These are phyloP conservation scores for Ceriops tagal DNA, from an alignment of 345 rosid species.

Conservation along the genomic window DNA sequence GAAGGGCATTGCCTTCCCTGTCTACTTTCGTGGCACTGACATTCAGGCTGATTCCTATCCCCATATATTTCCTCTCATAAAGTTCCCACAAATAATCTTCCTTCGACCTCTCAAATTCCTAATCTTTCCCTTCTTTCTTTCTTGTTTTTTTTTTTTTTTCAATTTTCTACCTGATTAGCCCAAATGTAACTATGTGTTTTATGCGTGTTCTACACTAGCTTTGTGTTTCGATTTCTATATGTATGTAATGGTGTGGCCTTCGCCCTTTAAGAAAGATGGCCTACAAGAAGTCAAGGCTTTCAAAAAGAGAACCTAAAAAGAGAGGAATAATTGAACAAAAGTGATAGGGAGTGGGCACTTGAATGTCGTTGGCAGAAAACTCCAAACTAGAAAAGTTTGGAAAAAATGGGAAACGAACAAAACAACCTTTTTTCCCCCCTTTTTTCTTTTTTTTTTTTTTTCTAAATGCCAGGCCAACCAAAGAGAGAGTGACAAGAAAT, in stretches of 20 bases:
- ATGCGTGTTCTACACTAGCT: constrained; percentile 3
- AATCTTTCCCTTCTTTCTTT: neutral
- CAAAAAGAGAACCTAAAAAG: constrained; percentile 20
- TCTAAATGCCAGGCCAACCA: no score
- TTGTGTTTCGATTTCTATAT: no score
- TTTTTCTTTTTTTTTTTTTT: no score
- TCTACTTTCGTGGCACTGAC: constrained; percentile 17
- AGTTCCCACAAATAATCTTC: constrained; percentile 27
- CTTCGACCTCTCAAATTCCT: constrained; percentile 13
- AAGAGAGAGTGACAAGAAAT: no score
- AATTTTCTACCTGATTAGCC: neutral
- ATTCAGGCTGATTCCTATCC: constrained; percentile 26
- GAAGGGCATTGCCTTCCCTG: neutral
- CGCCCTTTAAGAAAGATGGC: neutral
- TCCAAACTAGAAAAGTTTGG: constrained; percentile 6
- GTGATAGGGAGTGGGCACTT: neutral
- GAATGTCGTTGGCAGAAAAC: constrained; percentile 10
- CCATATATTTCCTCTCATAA: neutral
- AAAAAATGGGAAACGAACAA: neutral
- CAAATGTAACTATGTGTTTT: neutral
- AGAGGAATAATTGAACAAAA: neutral
- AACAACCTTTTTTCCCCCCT: no score
- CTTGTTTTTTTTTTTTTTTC: no score
- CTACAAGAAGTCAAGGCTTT: neutral
- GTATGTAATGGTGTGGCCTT: neutral